Evolutionary conservation across 2,329 filamentous ascomycete genomes (phyloP).

Genomic region (Sporothrix brasiliensis): DNA sequence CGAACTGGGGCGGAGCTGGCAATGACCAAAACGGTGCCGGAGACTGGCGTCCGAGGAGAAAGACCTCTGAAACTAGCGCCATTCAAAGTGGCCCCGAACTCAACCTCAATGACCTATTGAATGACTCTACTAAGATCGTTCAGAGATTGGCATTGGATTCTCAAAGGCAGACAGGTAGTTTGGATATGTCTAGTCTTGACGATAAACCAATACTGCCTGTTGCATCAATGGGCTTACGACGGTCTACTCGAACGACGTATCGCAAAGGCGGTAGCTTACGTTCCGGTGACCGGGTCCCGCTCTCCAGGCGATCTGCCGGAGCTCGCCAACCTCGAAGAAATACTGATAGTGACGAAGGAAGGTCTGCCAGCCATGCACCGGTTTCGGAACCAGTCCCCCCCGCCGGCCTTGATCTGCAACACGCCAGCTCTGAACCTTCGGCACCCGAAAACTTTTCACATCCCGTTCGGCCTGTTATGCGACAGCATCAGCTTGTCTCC

Average conservation of each 20-base stretch:
- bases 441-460: constrained; percentile 65
- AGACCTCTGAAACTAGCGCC: constrained; percentile 69
- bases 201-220: constrained; percentile 87
- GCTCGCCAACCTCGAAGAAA: constrained; percentile 66
- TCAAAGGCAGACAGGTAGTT: constrained; percentile 48
- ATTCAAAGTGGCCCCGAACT: constrained; percentile 65
- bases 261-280: constrained; percentile 81
- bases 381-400: constrained; percentile 51
- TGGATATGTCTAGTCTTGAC: constrained; percentile 47
- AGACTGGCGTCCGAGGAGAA: constrained; percentile 67
- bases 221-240: constrained; percentile 74
- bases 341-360: constrained; percentile 51
- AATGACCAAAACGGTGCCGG: neutral
- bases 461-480: constrained; percentile 52
- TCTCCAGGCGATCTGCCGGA: constrained; percentile 70
- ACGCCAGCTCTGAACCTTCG: constrained; percentile 71
- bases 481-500: constrained; percentile 53
- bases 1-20: constrained; percentile 38
- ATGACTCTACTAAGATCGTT: constrained; percentile 73
- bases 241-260: constrained; percentile 91
- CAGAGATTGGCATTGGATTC: constrained; percentile 66
- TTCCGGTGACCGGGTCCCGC: constrained; percentile 72
- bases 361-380: constrained; percentile 47
- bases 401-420: constrained; percentile 57
- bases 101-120: constrained; percentile 80